Conservation (phyloP, 768 basidiomycete species). For the Trametes coccinea region DNA sequence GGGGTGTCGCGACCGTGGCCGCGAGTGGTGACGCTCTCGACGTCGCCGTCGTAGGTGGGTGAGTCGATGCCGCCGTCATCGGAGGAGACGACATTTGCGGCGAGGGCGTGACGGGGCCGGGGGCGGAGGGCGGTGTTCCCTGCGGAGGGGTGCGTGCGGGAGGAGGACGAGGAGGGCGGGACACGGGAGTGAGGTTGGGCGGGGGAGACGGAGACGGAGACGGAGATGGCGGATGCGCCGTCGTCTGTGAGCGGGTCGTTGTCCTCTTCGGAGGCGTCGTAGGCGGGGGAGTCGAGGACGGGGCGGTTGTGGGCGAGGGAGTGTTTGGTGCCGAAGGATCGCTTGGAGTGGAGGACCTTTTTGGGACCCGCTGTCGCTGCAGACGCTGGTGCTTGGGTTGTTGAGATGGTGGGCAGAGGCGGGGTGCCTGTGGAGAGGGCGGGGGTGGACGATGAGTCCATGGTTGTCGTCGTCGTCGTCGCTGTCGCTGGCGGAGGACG, state of each 20-base stretch:
- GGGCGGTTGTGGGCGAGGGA: constrained; percentile 22
- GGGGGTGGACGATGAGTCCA: constrained; percentile 12
- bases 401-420: neutral
- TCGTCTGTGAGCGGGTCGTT: constrained; percentile 86
- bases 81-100: constrained; percentile 48
- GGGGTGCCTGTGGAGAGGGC: constrained; percentile 7
- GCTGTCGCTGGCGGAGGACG: neutral
- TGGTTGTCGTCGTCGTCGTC: neutral
- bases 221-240: constrained; percentile 49
- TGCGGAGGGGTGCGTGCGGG: constrained; percentile 6
- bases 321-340: constrained; percentile 58
- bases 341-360: constrained; percentile 44
- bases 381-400: neutral
- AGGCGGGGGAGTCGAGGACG: constrained; percentile 30
- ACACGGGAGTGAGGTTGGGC: constrained; percentile 16
- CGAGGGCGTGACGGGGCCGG: constrained; percentile 24
- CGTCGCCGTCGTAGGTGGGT: constrained; percentile 88
- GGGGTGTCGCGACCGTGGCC: constrained; percentile 33
- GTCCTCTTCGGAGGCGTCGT: constrained; percentile 77
- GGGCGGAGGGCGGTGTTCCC: constrained; percentile 10
- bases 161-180: constrained; percentile 32
- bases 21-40: constrained; percentile 73
- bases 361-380: constrained; percentile 6
- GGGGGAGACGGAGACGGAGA: constrained; percentile 37
- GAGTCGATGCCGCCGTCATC: constrained; percentile 80